Conservation (phyloP, 441 rosid genomes). For the Adansonia gregorii region DNA sequence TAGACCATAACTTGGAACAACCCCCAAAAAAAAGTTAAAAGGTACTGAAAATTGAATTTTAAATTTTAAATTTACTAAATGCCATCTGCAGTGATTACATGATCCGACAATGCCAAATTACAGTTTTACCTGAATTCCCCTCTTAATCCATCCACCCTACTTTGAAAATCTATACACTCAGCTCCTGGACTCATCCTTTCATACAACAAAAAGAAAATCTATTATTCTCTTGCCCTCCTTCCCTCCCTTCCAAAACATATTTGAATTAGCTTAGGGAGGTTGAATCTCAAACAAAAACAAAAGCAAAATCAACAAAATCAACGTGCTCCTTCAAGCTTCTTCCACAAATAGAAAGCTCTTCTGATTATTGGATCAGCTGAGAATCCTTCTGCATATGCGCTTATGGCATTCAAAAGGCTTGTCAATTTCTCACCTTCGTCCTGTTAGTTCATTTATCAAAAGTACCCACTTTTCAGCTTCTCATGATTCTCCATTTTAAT, state of each 20-base stretch:
- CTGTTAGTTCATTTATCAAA: constrained; percentile 42
- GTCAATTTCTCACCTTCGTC: constrained; percentile 84
- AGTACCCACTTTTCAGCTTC: background rate
- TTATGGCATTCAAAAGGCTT: constrained; percentile 69
- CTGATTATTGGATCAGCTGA: constrained; percentile 78
- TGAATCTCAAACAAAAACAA: background rate
- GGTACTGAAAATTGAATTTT: too few species aligned
- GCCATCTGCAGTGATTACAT: too few species aligned
- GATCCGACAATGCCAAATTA: too few species aligned
- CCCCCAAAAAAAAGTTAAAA: too few species aligned
- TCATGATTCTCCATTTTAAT: background rate
- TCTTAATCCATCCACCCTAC: background rate
- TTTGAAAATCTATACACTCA: background rate
- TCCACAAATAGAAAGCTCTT: constrained; percentile 38
- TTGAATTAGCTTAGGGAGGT: background rate
- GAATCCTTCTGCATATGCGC: constrained; percentile 89
- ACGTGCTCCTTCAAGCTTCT: constrained; percentile 9
- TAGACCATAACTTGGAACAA: too few species aligned
- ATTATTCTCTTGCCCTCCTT: background rate
- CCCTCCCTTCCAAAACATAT: background rate
- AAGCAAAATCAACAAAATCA: background rate
- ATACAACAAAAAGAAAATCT: background rate
- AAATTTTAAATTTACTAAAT: too few species aligned
- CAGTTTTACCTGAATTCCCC: too few species aligned
- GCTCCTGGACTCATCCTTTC: background rate